Evolutionary conservation across 2,329 filamentous ascomycete genomes (phyloP), one percentile per base, ranked within the genome.

Genomic region (Colletotrichum sublineola): DNA sequence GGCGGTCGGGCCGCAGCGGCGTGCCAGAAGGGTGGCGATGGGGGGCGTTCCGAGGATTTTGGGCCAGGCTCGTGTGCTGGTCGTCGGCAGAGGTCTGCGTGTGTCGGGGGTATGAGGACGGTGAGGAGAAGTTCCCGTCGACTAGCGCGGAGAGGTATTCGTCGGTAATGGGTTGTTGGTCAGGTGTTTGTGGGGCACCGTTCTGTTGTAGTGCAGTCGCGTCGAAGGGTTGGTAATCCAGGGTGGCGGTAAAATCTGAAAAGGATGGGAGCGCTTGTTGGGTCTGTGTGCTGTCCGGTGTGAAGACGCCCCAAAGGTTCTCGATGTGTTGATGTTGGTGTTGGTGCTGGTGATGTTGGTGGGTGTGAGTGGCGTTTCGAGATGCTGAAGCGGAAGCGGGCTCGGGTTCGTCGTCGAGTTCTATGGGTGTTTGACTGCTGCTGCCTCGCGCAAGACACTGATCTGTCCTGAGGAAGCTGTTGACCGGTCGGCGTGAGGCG

Each of bases 21-120:
- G 44, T 53, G 18, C 24, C 63, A n/a, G 68, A 33, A 40, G 55
- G 24, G 18, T 52, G 52, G 14, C 29, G 56, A 24, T 20, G n/a
- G 15, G 52, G 42, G 9, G 65, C 9, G 18, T 71, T 50, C 20
- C 42, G 71, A 11, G 46, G 40, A 11, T 36, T 65, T 44, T 40
- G 40, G n/a, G 52, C 36, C 11, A 44, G 48, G 31, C 50, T 73
- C 24, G 55, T 18, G 36, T 44, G 63, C 44, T 50, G 44, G 65
- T 55, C 67, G 53, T 73, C 56, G 58, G 73, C 68, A 58, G 73
- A 68, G 50, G 74, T n/a, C 44, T 68, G 57, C 29, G 72, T 75
- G 71, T 82, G 79, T 50, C 77, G 74, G 6, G 80, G 80, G 62
- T 82, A 82, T 18, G 74, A 77, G 29, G 82, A 82, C 31, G 81